Base-by-base conservation (phyloP, 306 rosid genomes). In the Rubus parviflorus region DNA sequence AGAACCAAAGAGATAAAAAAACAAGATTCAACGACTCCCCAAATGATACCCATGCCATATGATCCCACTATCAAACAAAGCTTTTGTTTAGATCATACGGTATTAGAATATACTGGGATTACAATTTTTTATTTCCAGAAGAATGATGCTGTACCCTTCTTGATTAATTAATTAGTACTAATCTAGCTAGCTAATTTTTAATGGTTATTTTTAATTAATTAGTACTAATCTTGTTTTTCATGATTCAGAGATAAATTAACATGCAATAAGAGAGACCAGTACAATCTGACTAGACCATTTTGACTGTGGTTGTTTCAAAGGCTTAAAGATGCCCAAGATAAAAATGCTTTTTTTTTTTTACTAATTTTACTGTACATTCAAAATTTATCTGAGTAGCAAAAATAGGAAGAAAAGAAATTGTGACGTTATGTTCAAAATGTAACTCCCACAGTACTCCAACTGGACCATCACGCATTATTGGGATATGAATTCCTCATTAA, bases 51-150 rank as follows among this genome's bases (percentile, higher is more conserved):
- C 49, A 8, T 57, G 63, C 63, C 66, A 65, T 52, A 30, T 1
- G 30, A 9, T n/a, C 15, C 58, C 54, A 45, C n/a, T 13, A 57
- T 60, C 56, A 61, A 69, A 71, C 45, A 47, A 60, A 56, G 2
- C 4, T 17, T 20, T 73, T 22, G 54, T 73, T 45, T 43, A 77
- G 5, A 54, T 42, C 56, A 57, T 45, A 19, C 30, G 69, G 47
- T 42, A 56, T 25, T 67, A 25, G 69, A 43, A 77, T 68, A 77
- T 77, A 68, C 69, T 42, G 49, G 19, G 38, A 17, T n/a, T 48
- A 9, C 15, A 8, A n/a, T 5, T 60, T 23, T 9, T 63, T 5
- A 43, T 23, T 9, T 63, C 6, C 37, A 30, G 19, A 56, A 25
- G 68, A 47, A 48, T 45, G 49, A 46, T 70, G 30, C 14, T 60